A percentile compares a stretch with the other conserved stretches of the same genome.
phyloP scores from a whole-genome alignment of 306 rosid species.

The Cicer pinnatifidum region DNA sequence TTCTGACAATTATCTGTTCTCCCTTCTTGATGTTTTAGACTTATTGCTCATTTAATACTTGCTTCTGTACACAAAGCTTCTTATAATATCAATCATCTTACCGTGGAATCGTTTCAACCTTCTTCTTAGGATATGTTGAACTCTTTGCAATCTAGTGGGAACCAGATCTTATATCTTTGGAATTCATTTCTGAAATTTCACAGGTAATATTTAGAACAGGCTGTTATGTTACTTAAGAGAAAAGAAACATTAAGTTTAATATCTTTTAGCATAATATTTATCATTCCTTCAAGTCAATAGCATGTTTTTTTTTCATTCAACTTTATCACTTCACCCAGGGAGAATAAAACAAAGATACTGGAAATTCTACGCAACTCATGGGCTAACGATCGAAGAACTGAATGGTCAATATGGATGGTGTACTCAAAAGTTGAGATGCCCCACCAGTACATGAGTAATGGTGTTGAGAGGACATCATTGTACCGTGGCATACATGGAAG shows the following conservation, averaged over 20 bases:
- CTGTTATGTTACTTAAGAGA: conserved; percentile 10
- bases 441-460: conserved; percentile 59
- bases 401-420: conserved; percentile 97
- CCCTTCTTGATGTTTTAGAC: conserved; percentile 36
- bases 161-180: conserved; percentile 76
- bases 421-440: conserved; percentile 83
- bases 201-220: conserved; percentile 55
- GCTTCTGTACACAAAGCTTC: conserved; percentile 35
- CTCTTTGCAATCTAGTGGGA: conserved; percentile 62
- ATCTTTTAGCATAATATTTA: conserved; percentile 15
- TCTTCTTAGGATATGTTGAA: conserved; percentile 58
- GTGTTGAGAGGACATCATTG: conserved; percentile 55
- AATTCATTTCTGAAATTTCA: conserved; percentile 82
- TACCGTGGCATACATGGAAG: conserved; percentile 59
- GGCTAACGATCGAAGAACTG: conserved; percentile 83
- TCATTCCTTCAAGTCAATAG: not conserved
- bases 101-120: conserved; percentile 51
- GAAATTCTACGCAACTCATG: conserved; percentile 74
- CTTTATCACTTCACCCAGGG: conserved; percentile 56
- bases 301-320: conserved; percentile 41
- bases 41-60: conserved; percentile 27
- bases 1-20: conserved; percentile 40
- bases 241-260: not conserved
- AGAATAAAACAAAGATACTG: conserved; percentile 70
- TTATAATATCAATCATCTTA: conserved; percentile 47